A percentile compares a stretch with the other conserved stretches of the same genome.
These are phyloP conservation scores for Sporothrix brasiliensis DNA, from an alignment of 2,329 filamentous ascomycete species.

Conservation along the genomic window DNA sequence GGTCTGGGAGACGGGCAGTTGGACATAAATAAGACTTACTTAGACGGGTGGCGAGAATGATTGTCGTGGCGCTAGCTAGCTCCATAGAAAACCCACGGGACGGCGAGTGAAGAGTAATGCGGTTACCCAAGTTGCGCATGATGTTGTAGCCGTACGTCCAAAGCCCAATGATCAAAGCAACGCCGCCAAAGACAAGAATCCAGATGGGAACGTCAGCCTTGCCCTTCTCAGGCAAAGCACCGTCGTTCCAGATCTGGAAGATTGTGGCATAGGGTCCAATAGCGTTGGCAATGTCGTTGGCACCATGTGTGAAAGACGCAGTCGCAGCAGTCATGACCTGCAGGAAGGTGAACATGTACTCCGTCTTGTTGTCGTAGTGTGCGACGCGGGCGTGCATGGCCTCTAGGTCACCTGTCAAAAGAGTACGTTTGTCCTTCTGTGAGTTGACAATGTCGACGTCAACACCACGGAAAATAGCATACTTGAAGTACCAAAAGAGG, in stretches of 20 bases:
- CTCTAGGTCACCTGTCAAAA: constrained; percentile 56
- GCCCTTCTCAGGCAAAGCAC: constrained; percentile 45
- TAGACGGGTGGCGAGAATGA: constrained; percentile 65
- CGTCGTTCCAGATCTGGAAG: constrained; percentile 61
- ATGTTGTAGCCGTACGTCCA: constrained; percentile 66
- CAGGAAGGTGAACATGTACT: constrained; percentile 63
- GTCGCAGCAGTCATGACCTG: constrained; percentile 64
- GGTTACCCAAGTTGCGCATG: constrained; percentile 62
- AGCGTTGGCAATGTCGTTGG: constrained; percentile 67
- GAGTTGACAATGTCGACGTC: constrained; percentile 48
- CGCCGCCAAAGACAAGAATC: constrained; percentile 53
- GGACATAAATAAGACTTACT: constrained; percentile 38
- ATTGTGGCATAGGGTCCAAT: constrained; percentile 66
- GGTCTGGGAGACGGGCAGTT: too few relatives aligned
- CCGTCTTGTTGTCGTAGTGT: constrained; percentile 65
- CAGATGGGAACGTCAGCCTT: constrained; percentile 60
- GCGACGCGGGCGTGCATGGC: constrained; percentile 59
- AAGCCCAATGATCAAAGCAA: constrained; percentile 54
- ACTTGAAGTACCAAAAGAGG: constrained; percentile 52
- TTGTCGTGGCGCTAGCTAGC: constrained; percentile 62
- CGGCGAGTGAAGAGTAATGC: constrained; percentile 60
- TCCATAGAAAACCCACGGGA: constrained; percentile 60
- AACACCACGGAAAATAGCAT: constrained; percentile 52
- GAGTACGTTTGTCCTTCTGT: constrained; percentile 43
- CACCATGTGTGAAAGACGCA: constrained; percentile 66